Evolutionary conservation across 2,329 filamentous ascomycete genomes (phyloP).

Genomic region (Beauveria medogensis): DNA sequence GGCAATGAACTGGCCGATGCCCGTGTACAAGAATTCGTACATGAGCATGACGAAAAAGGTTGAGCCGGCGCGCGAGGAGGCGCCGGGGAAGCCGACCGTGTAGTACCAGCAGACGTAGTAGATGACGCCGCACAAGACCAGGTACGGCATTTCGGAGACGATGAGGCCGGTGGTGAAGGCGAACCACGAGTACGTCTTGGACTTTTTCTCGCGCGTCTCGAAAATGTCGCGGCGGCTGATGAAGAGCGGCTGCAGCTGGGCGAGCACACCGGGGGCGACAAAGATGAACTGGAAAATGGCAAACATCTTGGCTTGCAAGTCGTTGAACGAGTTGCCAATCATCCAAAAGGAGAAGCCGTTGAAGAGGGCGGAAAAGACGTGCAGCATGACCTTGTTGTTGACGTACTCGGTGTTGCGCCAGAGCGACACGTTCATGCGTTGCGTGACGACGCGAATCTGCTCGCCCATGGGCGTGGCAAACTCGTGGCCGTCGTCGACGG

Average conservation of each 20-base stretch:
- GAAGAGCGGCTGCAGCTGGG: conserved; percentile 52
- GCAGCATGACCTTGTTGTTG: conserved; percentile 53
- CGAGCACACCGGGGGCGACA: conserved; percentile 49
- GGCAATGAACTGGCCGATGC: conserved; percentile 55
- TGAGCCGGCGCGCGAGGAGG: conserved; percentile 39
- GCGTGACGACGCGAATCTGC: conserved; percentile 56
- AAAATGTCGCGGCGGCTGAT: conserved; percentile 49
- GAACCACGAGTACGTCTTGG: conserved; percentile 53
- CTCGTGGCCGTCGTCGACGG: conserved; percentile 49
- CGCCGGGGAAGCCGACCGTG: conserved; percentile 41
- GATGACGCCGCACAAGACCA: conserved; percentile 34
- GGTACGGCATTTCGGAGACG: conserved; percentile 39
- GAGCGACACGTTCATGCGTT: conserved; percentile 53
- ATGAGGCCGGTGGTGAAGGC: conserved; percentile 48
- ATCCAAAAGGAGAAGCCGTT: conserved; percentile 57
- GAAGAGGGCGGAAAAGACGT: conserved; percentile 47
- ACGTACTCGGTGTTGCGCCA: conserved; percentile 61
- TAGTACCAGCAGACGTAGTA: conserved; percentile 53
- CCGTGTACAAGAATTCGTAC: conserved; percentile 53
- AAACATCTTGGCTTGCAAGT: conserved; percentile 48
- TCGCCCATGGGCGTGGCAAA: conserved; percentile 60
- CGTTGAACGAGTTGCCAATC: conserved; percentile 41
- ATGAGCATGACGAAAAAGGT: conserved; percentile 47
- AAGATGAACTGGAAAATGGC: conserved; percentile 58
- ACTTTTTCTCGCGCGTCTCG: conserved; percentile 51